Evolutionary conservation across 1,139 yeast genomes (phyloP), one percentile per base, ranked within the genome.

Genomic region (Hemisphaericaspora xylofermentans): DNA sequence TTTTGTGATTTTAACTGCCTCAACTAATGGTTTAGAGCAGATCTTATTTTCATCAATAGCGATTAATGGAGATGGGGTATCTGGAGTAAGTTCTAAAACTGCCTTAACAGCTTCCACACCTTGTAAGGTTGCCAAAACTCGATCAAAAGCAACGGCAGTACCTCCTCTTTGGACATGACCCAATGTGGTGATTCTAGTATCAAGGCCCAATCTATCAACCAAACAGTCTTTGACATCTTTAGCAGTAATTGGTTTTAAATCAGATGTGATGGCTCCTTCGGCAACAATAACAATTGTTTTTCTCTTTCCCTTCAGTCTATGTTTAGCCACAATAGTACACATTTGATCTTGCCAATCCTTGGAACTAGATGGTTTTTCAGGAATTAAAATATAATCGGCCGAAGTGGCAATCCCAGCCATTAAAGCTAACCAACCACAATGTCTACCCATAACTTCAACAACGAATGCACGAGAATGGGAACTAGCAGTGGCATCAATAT

Each of bases 101-200:
- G 91, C 91, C 50, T 79, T 79, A 17, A 85, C 89, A 2, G 94
- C 93, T 50, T 84, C 93, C 41, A 84, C 91, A 62, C 93, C 94
- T 66, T 85, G 94, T 46, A 84, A 56, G 14, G 94, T 84, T 24
- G 91, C 93, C 56, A 85, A 64, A 56, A 79, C 66, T 58, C 94
- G 71, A 60, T 85, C 94, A 50, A 76, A 84, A 1, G 91, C 89
- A 40, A 84, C 91, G 9, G 94, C 93, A 34, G 87, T 77, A 54
- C 94, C 94, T 65, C 94, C 94, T 66, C 94, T 74, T 67, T 85
- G 94, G 34, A 85, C 94, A 56, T 85, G 94, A 36, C 94, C 94
- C 57, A 85, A 71, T 12, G 84, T 82, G 35, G 94, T 85, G 51
- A 84, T 79, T 63, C 91, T 76, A 6, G 94, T 85, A 60, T 85